Conservation (phyloP, 805 yeast species). For the Candida ficus region DNA sequence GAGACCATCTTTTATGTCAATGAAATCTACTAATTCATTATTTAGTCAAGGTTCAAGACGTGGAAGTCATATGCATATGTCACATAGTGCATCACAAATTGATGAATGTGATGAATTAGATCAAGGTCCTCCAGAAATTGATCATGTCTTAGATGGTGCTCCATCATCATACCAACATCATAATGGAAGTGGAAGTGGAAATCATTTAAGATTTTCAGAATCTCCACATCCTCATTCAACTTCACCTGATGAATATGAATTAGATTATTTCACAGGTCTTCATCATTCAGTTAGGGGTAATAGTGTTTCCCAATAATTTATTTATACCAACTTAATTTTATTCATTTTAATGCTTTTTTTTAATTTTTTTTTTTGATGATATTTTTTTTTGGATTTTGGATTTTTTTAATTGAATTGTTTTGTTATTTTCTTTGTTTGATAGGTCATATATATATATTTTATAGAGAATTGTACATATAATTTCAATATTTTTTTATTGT, state of each 20-base stretch:
- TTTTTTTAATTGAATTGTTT: no score
- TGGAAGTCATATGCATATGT: no score
- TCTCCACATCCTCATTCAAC: not conserved
- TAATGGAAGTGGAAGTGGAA: no score
- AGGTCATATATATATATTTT: no score
- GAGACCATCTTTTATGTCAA: constrained; percentile 20
- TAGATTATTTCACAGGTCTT: constrained; percentile 1
- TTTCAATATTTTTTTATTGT: no score
- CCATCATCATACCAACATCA: not conserved
- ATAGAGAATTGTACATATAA: no score
- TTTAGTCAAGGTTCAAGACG: not conserved
- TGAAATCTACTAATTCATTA: not conserved
- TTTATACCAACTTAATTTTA: not conserved
- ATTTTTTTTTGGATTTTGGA: no score
- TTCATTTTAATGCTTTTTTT: not conserved
- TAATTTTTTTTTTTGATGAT: not conserved
- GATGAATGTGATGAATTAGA: not conserved
- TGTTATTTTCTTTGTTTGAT: no score
- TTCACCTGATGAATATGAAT: constrained; percentile 3
- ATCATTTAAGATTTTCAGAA: no score
- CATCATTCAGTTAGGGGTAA: not conserved
- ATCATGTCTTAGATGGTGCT: not conserved
- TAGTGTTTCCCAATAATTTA: not conserved
- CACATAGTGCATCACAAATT: not conserved
- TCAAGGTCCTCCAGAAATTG: not conserved